Base-by-base conservation (phyloP, 192 early-diverging fungal genomes). In the Piromyces sp. region DNA sequence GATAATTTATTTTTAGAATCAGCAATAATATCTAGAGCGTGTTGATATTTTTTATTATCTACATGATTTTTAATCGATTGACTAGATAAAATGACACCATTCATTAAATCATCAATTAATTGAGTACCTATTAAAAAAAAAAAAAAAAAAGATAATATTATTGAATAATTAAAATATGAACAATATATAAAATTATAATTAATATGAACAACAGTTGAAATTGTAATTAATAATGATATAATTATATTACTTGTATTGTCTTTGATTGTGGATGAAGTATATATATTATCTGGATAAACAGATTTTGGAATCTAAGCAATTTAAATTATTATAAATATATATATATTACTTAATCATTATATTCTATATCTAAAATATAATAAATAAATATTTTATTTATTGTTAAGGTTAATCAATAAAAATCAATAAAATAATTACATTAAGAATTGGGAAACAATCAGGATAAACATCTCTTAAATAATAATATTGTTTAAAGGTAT, bases 391-490 rank as follows among this genome's bases (percentile, higher is more conserved):
- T n/a, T n/a, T n/a, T n/a, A n/a, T n/a, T n/a, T n/a, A n/a, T n/a
- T n/a, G n/a, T n/a, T n/a, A n/a, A n/a, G n/a, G n/a, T n/a, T n/a
- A n/a, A n/a, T n/a, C n/a, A n/a, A n/a, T n/a, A n/a, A n/a, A n/a
- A n/a, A n/a, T n/a, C n/a, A n/a, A 33, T 33, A 33, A 33, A 33
- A 33, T 6, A 33, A 33, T 33, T 33, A 33, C 31, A 33, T 33
- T 33, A 33, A 33, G 31, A 33, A 33, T 33, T 33, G 92, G 93
- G 79, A 95, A 92, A 81, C 92, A 92, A 17, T 86, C 82, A 11
- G 91, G 89, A 80, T 90, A 95, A 85, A 92, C 94, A 85, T 92
- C 89, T 26, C 88, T 83, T 12, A 95, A 85, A 81, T 96, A 97
- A 16, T 89, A 87, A 33, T 93, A 89, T 83, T 96, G 94, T 79